Evolutionary conservation across 2,329 filamentous ascomycete genomes (phyloP).

Genomic region (Penicillium sp.): DNA sequence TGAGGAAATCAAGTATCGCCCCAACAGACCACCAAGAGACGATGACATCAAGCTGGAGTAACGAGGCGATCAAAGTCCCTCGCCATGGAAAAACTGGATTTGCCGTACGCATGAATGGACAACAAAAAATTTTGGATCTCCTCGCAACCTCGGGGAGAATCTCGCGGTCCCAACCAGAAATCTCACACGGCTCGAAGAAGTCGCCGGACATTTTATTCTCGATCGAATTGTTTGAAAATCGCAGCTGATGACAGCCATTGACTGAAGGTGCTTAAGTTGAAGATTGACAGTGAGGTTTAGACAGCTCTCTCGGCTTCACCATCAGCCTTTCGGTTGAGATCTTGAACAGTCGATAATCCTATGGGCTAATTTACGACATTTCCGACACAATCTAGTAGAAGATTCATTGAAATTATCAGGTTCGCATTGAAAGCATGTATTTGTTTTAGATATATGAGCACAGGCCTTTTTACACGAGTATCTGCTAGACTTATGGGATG

Average conservation of each 20-base stretch:
- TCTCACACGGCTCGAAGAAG: background rate
- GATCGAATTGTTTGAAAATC: background rate
- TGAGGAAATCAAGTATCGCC: background rate
- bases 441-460: background rate
- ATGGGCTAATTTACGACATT: too few species aligned
- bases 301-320: too few species aligned
- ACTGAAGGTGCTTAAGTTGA: background rate
- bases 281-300: too few species aligned
- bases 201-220: background rate
- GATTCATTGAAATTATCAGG: too few species aligned
- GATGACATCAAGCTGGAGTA: background rate
- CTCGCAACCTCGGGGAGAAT: background rate
- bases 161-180: background rate
- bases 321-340: too few species aligned
- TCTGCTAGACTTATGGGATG: constrained; percentile 5
- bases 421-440: background rate
- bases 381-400: too few species aligned
- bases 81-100: background rate
- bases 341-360: background rate
- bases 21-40: background rate
- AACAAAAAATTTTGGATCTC: background rate
- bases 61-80: background rate
- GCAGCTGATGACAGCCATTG: background rate
- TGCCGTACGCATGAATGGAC: background rate
- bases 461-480: background rate